A percentile compares a stretch with the other conserved stretches of the same genome.
These are phyloP conservation scores for Tephrocybe sp. DNA, from an alignment of 768 basidiomycete genomes.

Conservation along the genomic window DNA sequence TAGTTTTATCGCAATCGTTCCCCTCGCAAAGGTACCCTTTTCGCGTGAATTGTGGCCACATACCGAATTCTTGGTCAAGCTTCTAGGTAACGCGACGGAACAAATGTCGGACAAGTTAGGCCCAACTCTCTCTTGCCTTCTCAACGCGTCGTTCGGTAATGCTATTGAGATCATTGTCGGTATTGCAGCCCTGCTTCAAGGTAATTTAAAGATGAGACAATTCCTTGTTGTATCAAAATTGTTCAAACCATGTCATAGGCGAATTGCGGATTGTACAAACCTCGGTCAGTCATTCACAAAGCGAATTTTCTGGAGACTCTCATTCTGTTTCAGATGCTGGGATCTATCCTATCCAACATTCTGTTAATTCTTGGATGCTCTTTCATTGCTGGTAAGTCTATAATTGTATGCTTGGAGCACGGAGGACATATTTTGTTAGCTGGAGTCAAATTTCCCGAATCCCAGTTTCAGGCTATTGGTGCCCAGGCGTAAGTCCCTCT, in stretches of 20 bases:
- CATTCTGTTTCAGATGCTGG: constrained; percentile 61
- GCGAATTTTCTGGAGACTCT: neutral
- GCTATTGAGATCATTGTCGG: constrained; percentile 91
- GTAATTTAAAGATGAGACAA: constrained; percentile 35
- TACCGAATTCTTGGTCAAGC: constrained; percentile 31
- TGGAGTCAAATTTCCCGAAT: constrained; percentile 63
- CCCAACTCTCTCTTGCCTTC: constrained; percentile 79
- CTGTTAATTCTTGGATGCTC: constrained; percentile 89
- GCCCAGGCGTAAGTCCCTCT: constrained; percentile 73
- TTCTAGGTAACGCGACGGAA: constrained; percentile 80
- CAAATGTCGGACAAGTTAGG: constrained; percentile 77
- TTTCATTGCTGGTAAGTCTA: constrained; percentile 71
- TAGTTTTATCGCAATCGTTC: constrained; percentile 81
- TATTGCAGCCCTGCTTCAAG: constrained; percentile 77
- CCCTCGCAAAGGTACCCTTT: constrained; percentile 70
- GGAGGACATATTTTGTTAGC: constrained; percentile 33
- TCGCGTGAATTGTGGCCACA: constrained; percentile 4
- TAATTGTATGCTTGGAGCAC: neutral
- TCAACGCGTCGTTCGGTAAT: constrained; percentile 84
- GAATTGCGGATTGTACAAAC: constrained; percentile 90
- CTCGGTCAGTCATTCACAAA: constrained; percentile 48
- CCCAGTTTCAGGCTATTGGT: constrained; percentile 76
- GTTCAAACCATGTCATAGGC: constrained; percentile 35
- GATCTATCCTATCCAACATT: constrained; percentile 88
- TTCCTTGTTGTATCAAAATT: no score